Base-by-base conservation (phyloP, 1,139 yeast species). In the Candida tropicalis region DNA sequence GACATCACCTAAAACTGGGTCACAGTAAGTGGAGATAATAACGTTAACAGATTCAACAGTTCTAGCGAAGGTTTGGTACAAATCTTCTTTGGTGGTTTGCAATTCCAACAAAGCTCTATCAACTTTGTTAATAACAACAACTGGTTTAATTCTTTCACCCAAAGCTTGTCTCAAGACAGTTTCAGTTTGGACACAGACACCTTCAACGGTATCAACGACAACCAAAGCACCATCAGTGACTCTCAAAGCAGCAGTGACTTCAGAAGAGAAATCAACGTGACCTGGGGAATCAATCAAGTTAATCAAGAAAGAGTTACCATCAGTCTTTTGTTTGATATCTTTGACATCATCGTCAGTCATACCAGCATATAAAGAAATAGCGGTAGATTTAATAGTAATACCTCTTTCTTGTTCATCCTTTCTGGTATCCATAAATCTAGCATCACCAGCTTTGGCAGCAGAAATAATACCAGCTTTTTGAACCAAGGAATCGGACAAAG, bases 181-280 rank as follows among this genome's bases (percentile, higher is more conserved):
- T 81, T 93, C 99, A 68, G 99, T 93, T 83, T 93, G 99, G 72
- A 93, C 98, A 86, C 99, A 93, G 71, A 93, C 99, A 90, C 99
- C 99, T 78, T 93, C 99, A 71, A 93, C 90, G 78, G 95, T 84
- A 77, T 93, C 99, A 71, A 93, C 99, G 65, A 93, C 99, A 65
- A 93, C 99, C 71, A 93, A 84, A 69, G 99, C 99, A 89, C 99
- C 99, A 73, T 93, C 99, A 62, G 98, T 93, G 66, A 93, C 98
- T 83, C 99, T 93, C 72, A 93, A 85, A 76, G 99, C 99, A 65
- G 99, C 98, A 68, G 99, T 93, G 68, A 93, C 99, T 80, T 93
- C 99, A 63, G 99, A 93, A 56, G 98, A 91, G 93, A 93, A 93
- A 81, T 93, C 99, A 84, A 93, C 98, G 98, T 93, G 99, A 87